phyloP scores from a whole-genome alignment of 148 eudicot species.

The Amaranthus cruentus region DNA sequence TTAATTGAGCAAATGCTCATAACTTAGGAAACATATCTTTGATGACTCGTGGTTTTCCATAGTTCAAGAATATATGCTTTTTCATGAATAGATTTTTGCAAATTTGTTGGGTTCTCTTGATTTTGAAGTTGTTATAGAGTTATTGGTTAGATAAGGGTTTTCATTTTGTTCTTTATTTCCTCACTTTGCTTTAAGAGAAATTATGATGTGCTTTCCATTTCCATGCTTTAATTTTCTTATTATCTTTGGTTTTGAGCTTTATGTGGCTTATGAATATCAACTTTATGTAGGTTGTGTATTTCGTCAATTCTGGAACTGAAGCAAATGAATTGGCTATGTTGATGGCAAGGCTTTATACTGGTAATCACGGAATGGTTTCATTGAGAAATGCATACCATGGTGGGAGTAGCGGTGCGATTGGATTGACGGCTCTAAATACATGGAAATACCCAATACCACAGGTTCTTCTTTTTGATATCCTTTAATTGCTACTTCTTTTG shows the following conservation, averaged over 20 bases:
- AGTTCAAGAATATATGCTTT: neutral
- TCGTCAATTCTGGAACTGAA: conserved; percentile 96
- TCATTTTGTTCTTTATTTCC: neutral
- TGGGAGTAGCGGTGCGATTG: conserved; percentile 77
- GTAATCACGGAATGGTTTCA: conserved; percentile 83
- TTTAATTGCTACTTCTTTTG: neutral
- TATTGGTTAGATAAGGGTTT: no score
- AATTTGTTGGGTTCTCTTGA: neutral
- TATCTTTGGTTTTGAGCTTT: neutral
- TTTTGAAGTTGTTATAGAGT: neutral
- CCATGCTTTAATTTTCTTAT: neutral
- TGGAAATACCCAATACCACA: conserved; percentile 96
- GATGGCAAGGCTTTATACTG: conserved; percentile 89
- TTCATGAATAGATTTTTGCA: neutral
- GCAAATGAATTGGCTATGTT: conserved; percentile 93
- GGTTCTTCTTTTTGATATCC: conserved; percentile 33
- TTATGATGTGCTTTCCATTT: neutral
- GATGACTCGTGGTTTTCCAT: neutral
- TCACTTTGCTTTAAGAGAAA: neutral
- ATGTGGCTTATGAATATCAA: conserved; percentile 1
- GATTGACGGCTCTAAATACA: conserved; percentile 85
- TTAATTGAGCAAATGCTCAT: neutral
- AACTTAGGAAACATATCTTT: neutral
- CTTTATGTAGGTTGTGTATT: conserved; percentile 86
- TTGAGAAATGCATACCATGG: conserved; percentile 98